These are phyloP conservation scores for Pseudogymnoascus sp. DNA, from an alignment of 2,329 filamentous ascomycete genomes.

Conservation along the genomic window DNA sequence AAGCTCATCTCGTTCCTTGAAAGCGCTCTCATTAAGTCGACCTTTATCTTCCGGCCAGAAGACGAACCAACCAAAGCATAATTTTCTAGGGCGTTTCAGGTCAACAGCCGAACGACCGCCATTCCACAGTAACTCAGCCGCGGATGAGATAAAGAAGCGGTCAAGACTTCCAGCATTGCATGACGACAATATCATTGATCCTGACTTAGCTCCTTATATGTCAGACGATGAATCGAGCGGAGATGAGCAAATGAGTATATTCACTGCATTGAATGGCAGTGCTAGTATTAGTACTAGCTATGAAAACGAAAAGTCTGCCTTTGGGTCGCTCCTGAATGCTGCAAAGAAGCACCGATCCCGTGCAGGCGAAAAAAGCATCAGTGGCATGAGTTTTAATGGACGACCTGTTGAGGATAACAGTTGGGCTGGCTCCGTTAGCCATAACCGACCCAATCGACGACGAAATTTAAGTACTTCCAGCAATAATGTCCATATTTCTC, in stretches of 20 bases:
- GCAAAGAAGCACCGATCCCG: slow-evolving; percentile 68
- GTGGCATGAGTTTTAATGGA: slow-evolving; percentile 60
- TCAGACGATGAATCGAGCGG: slow-evolving; percentile 90
- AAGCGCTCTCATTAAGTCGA: slow-evolving; percentile 59
- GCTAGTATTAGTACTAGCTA: slow-evolving; percentile 56
- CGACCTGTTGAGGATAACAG: slow-evolving; percentile 58
- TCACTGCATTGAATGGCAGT: slow-evolving; percentile 63
- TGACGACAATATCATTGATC: slow-evolving; percentile 96
- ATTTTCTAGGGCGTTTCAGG: slow-evolving; percentile 70
- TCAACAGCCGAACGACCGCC: slow-evolving; percentile 70
- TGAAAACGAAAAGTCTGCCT: slow-evolving; percentile 64
- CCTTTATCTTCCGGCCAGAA: slow-evolving; percentile 75
- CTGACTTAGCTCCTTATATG: slow-evolving; percentile 88
- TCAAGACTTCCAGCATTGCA: slow-evolving; percentile 83
- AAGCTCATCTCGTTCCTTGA: slow-evolving; percentile 85
- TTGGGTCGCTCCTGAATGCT: slow-evolving; percentile 64
- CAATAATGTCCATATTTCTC: slow-evolving; percentile 55
- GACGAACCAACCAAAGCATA: slow-evolving; percentile 80
- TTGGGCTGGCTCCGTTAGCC: slow-evolving; percentile 48
- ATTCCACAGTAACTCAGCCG: slow-evolving; percentile 67
- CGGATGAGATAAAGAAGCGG: slow-evolving; percentile 58
- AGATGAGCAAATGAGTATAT: slow-evolving; percentile 83
- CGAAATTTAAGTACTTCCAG: slow-evolving; percentile 82
- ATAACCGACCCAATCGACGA: slow-evolving; percentile 56
- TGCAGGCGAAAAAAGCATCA: slow-evolving; percentile 65